Conservation (phyloP, 495 filamentous ascomycete genomes). For the Hyaloscypha variabilis region DNA sequence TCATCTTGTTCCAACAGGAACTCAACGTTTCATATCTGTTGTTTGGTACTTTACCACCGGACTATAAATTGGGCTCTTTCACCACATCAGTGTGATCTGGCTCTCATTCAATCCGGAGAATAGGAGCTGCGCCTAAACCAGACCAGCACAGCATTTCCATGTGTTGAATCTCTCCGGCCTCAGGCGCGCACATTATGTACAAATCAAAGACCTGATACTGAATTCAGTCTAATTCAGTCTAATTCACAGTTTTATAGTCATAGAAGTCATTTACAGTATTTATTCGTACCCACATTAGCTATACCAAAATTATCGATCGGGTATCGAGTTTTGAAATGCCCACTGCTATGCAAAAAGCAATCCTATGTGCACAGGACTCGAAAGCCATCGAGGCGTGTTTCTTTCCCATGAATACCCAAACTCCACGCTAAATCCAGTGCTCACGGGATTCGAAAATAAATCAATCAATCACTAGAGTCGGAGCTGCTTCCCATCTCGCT, state of each 20-base stretch:
- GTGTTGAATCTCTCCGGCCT: constrained; percentile 28
- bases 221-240: too few relatives aligned
- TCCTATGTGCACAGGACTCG: neutral
- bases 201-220: too few relatives aligned
- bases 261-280: neutral
- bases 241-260: too few relatives aligned
- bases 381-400: too few relatives aligned
- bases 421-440: neutral
- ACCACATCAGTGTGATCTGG: constrained; percentile 45
- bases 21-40: neutral
- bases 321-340: neutral
- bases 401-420: neutral
- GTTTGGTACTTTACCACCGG: constrained; percentile 30
- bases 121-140: constrained; percentile 29
- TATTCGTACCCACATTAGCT: neutral
- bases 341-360: neutral
- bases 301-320: neutral
- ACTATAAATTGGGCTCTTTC: constrained; percentile 54
- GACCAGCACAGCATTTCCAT: constrained; percentile 21
- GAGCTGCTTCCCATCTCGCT: constrained; percentile 24
- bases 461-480: neutral
- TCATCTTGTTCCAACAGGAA: too few relatives aligned
- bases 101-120: constrained; percentile 57
- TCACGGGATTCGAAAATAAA: neutral
- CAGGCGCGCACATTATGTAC: constrained; percentile 22